Base-by-base conservation (phyloP, 2,329 filamentous ascomycete genomes). In the Fusarium secorum region DNA sequence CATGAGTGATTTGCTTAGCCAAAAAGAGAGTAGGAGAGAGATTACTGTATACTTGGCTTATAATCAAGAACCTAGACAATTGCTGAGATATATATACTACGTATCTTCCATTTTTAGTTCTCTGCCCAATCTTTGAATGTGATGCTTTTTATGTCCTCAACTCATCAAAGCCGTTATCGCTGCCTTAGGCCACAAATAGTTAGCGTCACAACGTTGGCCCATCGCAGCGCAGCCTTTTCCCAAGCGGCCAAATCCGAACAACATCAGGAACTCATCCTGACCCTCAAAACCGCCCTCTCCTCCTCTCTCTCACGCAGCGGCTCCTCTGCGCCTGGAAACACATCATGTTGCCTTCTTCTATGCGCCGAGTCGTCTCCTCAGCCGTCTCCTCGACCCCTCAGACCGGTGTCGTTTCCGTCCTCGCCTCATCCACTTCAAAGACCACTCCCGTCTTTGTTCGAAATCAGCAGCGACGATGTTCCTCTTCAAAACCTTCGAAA, bases 401-500 rank as follows among this genome's bases (percentile, higher is more conserved):
- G 75, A 82, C 83, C 51, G 75, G 78, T 64, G 52, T 85, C 71
- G 78, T 83, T 56, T 81, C 85, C 53, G 79, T 81, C 64, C 74
- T 87, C 64, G 78, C 80, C 72, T 79, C 83, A 49, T 75, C 82
- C 46, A 79, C 80, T 58, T 73, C 84, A 69, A 83, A 83, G 75
- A 77, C 80, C 62, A 70, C 75, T 52, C 77, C 80, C 41, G 61
- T 82, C 72, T 79, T 82, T 73, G 75, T 79, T 68, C 78, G 81
- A 58, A 74, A 79, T 66, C 85, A 86, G 73, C 87, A 88, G 79
- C 83, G 86, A 74, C 83, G 87, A 71, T 88, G 83, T 75, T 89
- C 88, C 15, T 89, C 88, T 33, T 89, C 88, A 36, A 90, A 89
- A 78, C 87, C 88, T n/a, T 89, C 87, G 39, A 86, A 85, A 73